These are phyloP conservation scores for Collybiopsis confluens DNA, from an alignment of 768 basidiomycete genomes.

Conservation along the genomic window DNA sequence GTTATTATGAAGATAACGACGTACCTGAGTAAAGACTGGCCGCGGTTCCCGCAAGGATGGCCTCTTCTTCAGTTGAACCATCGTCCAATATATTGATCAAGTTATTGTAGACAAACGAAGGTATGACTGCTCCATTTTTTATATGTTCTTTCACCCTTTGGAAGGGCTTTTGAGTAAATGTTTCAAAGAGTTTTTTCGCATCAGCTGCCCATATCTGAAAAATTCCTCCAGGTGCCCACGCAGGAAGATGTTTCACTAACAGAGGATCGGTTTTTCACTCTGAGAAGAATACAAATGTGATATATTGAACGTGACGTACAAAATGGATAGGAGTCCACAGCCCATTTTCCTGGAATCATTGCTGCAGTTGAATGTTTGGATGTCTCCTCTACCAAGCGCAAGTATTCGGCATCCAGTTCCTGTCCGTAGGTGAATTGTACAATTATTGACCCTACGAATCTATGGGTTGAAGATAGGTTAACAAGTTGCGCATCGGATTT, in stretches of 20 bases:
- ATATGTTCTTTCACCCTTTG: not conserved
- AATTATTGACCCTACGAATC: not conserved
- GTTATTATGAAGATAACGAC: no score
- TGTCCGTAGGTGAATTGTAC: not conserved
- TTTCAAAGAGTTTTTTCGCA: not conserved
- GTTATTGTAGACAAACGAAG: not conserved
- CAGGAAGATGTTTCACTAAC: not conserved
- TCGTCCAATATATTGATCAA: no score
- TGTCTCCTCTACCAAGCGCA: not conserved
- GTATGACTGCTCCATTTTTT: not conserved
- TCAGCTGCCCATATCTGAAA: not conserved
- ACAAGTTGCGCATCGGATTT: not conserved
- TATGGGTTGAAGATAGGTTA: not conserved
- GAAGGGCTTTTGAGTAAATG: not conserved
- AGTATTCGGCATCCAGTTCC: not conserved
- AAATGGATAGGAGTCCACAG: not conserved
- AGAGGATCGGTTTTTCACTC: no score
- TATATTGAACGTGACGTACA: not conserved
- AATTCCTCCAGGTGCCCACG: not conserved
- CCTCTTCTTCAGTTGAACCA: no score
- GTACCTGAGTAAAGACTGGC: no score
- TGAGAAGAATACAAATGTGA: not conserved
- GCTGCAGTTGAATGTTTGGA: not conserved
- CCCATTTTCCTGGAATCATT: not conserved
- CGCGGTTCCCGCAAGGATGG: no score